Conservation (phyloP, 2,329 filamentous ascomycete species). For the Claviceps sp. region DNA sequence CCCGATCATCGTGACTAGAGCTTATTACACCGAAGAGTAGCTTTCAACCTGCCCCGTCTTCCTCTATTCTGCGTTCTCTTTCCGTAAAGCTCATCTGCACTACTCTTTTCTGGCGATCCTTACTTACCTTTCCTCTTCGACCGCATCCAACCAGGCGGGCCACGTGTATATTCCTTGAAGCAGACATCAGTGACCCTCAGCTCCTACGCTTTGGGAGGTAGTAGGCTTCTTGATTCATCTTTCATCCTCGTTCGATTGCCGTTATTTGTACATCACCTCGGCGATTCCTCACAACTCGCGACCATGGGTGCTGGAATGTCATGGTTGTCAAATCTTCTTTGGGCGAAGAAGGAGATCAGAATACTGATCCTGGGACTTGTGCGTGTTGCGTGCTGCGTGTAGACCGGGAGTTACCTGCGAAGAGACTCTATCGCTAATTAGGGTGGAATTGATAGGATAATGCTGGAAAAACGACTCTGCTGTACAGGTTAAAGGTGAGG, state of each 20-base stretch:
- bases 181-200: constrained; percentile 2
- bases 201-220: neutral
- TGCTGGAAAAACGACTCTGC: constrained; percentile 90
- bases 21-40: neutral
- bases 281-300: constrained; percentile 8
- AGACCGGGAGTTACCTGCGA: neutral
- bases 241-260: no score
- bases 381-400: constrained; percentile 40
- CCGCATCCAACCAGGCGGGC: neutral
- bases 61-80: neutral
- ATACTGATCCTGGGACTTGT: constrained; percentile 92
- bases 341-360: constrained; percentile 93
- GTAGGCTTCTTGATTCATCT: neutral
- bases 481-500: constrained; percentile 85
- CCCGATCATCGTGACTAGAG: neutral
- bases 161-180: constrained; percentile 1
- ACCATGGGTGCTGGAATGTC: constrained; percentile 53
- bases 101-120: neutral
- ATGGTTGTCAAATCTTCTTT: constrained; percentile 62
- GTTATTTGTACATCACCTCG: neutral
- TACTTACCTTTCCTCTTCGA: neutral
- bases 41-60: neutral
- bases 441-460: constrained; percentile 55
- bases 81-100: neutral
- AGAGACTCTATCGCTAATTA: constrained; percentile 7